These are phyloP conservation scores for Exophiala aquamarina DNA, from an alignment of 2,329 filamentous ascomycete species.

Conservation along the genomic window DNA sequence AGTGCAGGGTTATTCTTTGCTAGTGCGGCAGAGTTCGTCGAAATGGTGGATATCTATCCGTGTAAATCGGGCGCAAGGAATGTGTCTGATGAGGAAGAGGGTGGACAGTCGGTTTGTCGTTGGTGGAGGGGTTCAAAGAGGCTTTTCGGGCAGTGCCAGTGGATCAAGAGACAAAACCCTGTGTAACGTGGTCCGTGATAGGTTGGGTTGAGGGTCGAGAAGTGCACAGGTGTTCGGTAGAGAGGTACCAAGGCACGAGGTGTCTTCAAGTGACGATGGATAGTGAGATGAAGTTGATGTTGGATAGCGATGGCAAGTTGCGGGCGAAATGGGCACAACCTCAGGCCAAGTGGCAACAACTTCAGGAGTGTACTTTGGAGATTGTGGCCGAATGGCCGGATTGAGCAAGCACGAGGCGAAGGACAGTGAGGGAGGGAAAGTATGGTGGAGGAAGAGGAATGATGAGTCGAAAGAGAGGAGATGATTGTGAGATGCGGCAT, in stretches of 20 bases:
- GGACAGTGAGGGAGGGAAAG: conserved; percentile 5
- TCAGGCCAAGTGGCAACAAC: conserved; percentile 24
- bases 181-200: background rate
- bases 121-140: background rate
- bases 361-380: conserved; percentile 1
- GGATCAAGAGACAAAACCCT: background rate
- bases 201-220: background rate
- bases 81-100: background rate
- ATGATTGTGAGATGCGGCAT: conserved; percentile 2
- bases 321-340: conserved; percentile 11
- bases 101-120: conserved; percentile 1
- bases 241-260: conserved; percentile 5
- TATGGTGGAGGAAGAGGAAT: conserved; percentile 5
- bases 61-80: background rate
- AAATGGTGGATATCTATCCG: background rate
- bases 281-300: conserved; percentile 8
- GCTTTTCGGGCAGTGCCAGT: background rate
- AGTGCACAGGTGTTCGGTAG: conserved; percentile 18
- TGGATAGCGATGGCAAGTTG: conserved; percentile 3
- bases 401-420: conserved; percentile 8
- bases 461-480: conserved; percentile 7
- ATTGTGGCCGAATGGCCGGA: conserved; percentile 6
- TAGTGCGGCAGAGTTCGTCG: too few species aligned
- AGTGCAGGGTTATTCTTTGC: background rate
- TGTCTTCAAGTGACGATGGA: conserved; percentile 4